These are phyloP conservation scores for Potentilla sterilis DNA, from an alignment of 306 rosid genomes.

Conservation along the genomic window DNA sequence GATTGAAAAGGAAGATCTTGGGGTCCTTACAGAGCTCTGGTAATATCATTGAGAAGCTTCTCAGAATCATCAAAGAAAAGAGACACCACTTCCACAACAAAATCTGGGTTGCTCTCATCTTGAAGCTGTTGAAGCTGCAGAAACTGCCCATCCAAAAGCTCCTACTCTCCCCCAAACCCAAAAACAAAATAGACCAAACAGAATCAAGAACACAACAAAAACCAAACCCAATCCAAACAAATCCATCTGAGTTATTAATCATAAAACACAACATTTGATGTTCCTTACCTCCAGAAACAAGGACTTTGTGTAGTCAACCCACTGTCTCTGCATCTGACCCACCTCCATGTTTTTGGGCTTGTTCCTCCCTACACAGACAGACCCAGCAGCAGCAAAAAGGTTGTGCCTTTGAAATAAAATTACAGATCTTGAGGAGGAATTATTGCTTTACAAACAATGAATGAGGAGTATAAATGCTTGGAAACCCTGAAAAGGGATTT, in stretches of 20 bases:
- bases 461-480: slow-evolving; percentile 15
- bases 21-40: slow-evolving; percentile 64
- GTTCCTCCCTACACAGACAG: slow-evolving; percentile 32
- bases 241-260: slow-evolving; percentile 20
- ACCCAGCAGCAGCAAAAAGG: slow-evolving; percentile 31
- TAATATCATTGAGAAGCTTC: slow-evolving; percentile 87
- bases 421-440: slow-evolving; percentile 42
- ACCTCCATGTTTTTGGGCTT: slow-evolving; percentile 61
- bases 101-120: slow-evolving; percentile 95
- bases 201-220: slow-evolving; percentile 28
- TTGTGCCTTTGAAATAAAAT: slow-evolving; percentile 22
- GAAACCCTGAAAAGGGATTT: slow-evolving; percentile 24
- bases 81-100: slow-evolving; percentile 88
- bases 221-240: not conserved
- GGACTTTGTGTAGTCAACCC: slow-evolving; percentile 70
- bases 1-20: slow-evolving; percentile 9
- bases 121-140: slow-evolving; percentile 92
- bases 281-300: slow-evolving; percentile 66
- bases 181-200: not conserved
- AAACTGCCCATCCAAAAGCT: slow-evolving; percentile 78
- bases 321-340: slow-evolving; percentile 89
- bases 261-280: slow-evolving; percentile 1
- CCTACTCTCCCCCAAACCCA: slow-evolving; percentile 34
- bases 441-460: slow-evolving; percentile 41
- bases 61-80: slow-evolving; percentile 97